A percentile compares a stretch with the other conserved stretches of the same genome.
These are phyloP conservation scores for Metarhizium humberi DNA, from an alignment of 2,329 filamentous ascomycete species.

Conservation along the genomic window DNA sequence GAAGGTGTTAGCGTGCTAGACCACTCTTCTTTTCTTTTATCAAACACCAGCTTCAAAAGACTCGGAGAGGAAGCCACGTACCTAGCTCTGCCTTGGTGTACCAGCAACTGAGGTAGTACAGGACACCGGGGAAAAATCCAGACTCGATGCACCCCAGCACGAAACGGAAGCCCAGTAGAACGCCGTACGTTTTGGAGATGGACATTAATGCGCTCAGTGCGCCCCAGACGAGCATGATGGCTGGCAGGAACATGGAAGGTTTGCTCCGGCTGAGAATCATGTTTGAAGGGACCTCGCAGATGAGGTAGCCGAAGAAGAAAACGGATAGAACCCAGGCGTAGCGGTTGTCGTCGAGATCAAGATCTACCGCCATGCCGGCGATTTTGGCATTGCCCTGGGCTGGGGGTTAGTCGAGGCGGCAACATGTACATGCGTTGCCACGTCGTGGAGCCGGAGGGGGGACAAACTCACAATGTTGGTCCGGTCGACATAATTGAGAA, in stretches of 20 bases:
- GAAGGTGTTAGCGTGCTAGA: not conserved
- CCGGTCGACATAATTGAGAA: conserved; percentile 49
- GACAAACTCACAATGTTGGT: conserved; percentile 46
- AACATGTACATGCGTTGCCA: too few relatives aligned
- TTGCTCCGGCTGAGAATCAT: conserved; percentile 39
- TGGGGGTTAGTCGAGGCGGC: not conserved
- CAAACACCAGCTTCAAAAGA: not conserved
- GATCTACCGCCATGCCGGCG: conserved; percentile 38
- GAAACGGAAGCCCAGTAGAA: conserved; percentile 34
- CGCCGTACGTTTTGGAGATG: conserved; percentile 33
- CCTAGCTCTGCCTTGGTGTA: conserved; percentile 28
- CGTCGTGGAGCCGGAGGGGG: not conserved
- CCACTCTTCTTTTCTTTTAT: fast-evolving
- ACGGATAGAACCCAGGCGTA: conserved; percentile 42
- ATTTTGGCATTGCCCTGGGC: conserved; percentile 37
- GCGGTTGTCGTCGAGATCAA: conserved; percentile 34
- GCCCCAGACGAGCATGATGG: conserved; percentile 39
- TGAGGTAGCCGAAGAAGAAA: conserved; percentile 44
- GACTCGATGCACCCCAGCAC: conserved; percentile 41
- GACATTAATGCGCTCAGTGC: conserved; percentile 35
- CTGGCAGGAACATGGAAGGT: conserved; percentile 39
- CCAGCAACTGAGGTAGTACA: conserved; percentile 45
- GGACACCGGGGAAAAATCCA: conserved; percentile 41
- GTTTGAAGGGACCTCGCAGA: conserved; percentile 45
- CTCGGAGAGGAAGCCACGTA: not conserved